Conservation (phyloP, 1,284 basidiomycete species). For the Cutaneotrichosporon sp. region DNA sequence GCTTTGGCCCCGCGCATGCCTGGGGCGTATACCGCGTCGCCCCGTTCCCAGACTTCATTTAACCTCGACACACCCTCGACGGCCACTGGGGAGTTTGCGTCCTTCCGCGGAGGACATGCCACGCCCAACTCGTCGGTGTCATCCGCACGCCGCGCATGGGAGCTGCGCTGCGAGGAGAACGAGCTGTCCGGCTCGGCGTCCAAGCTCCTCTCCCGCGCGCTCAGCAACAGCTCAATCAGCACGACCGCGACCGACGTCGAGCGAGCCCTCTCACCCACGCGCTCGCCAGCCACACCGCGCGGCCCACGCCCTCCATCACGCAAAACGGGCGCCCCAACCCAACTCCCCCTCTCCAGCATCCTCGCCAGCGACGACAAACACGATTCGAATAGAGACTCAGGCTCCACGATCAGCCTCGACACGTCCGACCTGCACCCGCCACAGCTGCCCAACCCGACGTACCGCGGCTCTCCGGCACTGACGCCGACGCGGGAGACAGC, state of each 20-base stretch:
- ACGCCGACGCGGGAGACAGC: background rate
- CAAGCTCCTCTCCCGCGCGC: constrained; percentile 4
- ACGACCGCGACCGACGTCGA: constrained; percentile 31
- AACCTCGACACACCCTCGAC: background rate
- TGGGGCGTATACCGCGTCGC: background rate
- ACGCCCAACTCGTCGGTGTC: background rate
- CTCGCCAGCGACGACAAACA: background rate
- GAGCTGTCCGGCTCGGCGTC: constrained; percentile 2
- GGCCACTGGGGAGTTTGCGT: background rate
- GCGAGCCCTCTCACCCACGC: constrained; percentile 14
- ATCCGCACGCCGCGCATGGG: background rate
- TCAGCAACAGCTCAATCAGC: constrained; percentile 14
- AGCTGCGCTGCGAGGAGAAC: background rate
- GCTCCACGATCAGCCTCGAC: background rate
- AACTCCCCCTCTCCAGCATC: background rate
- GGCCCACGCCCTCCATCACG: constrained; percentile 5
- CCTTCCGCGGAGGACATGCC: background rate
- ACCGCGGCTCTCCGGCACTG: background rate
- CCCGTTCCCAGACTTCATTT: background rate
- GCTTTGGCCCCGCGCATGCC: constrained; percentile 3
- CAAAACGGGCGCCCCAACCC: background rate
- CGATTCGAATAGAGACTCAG: background rate
- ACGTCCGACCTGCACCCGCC: background rate
- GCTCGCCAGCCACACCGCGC: constrained; percentile 2
- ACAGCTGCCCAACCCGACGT: background rate